Evolutionary conservation across 306 rosid species (phyloP).

Genomic region (Comarum palustre): DNA sequence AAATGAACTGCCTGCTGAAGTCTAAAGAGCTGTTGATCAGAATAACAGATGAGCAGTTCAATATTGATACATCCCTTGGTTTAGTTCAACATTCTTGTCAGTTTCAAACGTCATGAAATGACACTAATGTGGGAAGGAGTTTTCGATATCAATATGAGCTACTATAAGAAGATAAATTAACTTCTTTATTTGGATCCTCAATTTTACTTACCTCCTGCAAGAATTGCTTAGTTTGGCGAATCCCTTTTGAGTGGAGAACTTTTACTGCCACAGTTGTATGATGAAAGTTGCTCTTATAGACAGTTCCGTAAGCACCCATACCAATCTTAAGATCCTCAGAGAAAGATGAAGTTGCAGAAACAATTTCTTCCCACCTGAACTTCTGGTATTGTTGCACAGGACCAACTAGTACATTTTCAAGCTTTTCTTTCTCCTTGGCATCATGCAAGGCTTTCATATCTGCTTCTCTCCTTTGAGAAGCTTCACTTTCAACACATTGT

Average conservation of each 20-base stretch:
- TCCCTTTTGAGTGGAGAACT: conserved; percentile 63
- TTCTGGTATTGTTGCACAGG: conserved; percentile 49
- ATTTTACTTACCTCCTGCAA: conserved; percentile 69
- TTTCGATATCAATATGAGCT: not conserved
- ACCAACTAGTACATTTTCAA: conserved; percentile 66
- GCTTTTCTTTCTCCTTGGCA: conserved; percentile 61
- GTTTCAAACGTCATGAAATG: not conserved
- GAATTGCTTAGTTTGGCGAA: conserved; percentile 56
- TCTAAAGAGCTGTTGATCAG: not conserved
- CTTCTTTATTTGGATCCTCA: conserved; percentile 5
- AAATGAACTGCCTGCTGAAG: not conserved
- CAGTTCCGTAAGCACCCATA: conserved; percentile 76
- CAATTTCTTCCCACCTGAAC: conserved; percentile 82
- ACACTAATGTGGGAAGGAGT: not conserved
- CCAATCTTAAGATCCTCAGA: conserved; percentile 81
- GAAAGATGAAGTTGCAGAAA: conserved; percentile 75
- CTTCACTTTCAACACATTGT: conserved; percentile 71
- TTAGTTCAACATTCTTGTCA: not conserved
- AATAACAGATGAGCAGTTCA: not conserved
- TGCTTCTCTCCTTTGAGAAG: conserved; percentile 57
- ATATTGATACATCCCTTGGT: not conserved
- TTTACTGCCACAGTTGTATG: conserved; percentile 91
- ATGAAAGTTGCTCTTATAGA: conserved; percentile 78
- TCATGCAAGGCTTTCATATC: conserved; percentile 59
- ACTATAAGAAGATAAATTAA: not conserved